Evolutionary conservation across 805 yeast genomes (phyloP), one percentile per base, ranked within the genome.

Genomic region (Hanseniaspora lindneri): DNA sequence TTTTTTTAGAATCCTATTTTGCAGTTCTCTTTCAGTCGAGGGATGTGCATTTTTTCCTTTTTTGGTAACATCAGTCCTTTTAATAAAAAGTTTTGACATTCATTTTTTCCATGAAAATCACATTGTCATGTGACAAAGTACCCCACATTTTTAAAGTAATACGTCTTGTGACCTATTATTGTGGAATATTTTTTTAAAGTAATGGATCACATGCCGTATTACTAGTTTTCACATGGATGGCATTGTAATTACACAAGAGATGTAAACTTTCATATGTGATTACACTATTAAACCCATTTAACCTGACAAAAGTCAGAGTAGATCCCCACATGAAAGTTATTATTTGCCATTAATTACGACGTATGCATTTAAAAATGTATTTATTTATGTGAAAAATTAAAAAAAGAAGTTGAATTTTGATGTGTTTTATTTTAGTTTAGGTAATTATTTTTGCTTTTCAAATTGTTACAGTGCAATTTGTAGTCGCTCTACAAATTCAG

Each of bases 31-130:
- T n/a, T n/a, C n/a, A n/a, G n/a, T 27, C 30, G 13, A 9, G 11
- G n/a, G 6, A 7, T n/a, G 14, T 24, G 14, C 5, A 6, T 11
- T 24, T 37, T 37, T 44, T 24, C 49, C 25, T 5, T 29, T 29
- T 44, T 44, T 9, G 42, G 39, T 19, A n/a, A 37, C 30, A 24
- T 37, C 49, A 44, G 25, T 44, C 3, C 9, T 6, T 20, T 17
- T 21, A 20, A 14, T 35, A 17, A 33, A 33, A 33, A 7, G 5
- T 16, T 7, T 33, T 33, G 16, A 4, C 19, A 4, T 16, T 16
- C 6, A 33, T 16, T 8, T 33, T 33, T 19, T 33, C 19, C 20
- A 33, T 23, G 3, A n/a, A n/a, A n/a, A n/a, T n/a, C n/a, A n/a
- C n/a, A n/a, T n/a, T n/a, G n/a, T n/a, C n/a, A n/a, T n/a, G n/a